These are phyloP conservation scores for Leccinum angustisporum DNA, from an alignment of 1,284 basidiomycete species.

Conservation along the genomic window DNA sequence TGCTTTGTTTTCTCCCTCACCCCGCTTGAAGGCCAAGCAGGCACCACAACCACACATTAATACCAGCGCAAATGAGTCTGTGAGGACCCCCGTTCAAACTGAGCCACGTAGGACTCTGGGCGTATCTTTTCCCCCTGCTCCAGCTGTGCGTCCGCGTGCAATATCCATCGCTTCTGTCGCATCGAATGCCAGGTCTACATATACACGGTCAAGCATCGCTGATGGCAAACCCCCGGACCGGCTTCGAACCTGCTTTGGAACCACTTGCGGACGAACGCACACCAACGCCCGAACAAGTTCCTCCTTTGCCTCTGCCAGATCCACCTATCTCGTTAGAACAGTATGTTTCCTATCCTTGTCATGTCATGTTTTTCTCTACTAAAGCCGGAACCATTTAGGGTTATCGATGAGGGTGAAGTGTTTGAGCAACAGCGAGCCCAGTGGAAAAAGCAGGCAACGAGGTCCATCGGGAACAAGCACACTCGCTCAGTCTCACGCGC, in stretches of 20 bases:
- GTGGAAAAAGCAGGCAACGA: constrained; percentile 63
- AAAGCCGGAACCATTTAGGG: constrained; percentile 40
- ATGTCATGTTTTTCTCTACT: constrained; percentile 2
- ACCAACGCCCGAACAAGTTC: constrained; percentile 29
- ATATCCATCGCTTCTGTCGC: constrained; percentile 13
- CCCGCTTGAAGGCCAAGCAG: constrained; percentile 54
- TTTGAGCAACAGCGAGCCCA: constrained; percentile 59
- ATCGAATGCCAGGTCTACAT: constrained; percentile 20
- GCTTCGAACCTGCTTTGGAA: constrained; percentile 26
- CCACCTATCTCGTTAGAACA: constrained; percentile 59
- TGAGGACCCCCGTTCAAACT: constrained; percentile 42
- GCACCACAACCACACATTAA: constrained; percentile 4
- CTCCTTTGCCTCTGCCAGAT: constrained; percentile 52
- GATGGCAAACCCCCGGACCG: constrained; percentile 5
- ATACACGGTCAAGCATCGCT: constrained; percentile 14
- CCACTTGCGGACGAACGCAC: constrained; percentile 19
- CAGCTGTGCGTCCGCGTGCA: constrained; percentile 22
- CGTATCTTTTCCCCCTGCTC: constrained; percentile 9
- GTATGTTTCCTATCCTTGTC: constrained; percentile 40
- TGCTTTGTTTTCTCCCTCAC: constrained; percentile 70
- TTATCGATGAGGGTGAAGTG: constrained; percentile 59
- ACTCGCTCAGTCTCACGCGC: constrained; percentile 60
- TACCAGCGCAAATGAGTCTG: constrained; percentile 46
- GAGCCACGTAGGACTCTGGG: constrained; percentile 4
- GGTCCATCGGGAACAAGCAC: constrained; percentile 64